phyloP scores from a whole-genome alignment of 1,139 yeast genomes.

The Lodderomyces pseudojiufengensis region DNA sequence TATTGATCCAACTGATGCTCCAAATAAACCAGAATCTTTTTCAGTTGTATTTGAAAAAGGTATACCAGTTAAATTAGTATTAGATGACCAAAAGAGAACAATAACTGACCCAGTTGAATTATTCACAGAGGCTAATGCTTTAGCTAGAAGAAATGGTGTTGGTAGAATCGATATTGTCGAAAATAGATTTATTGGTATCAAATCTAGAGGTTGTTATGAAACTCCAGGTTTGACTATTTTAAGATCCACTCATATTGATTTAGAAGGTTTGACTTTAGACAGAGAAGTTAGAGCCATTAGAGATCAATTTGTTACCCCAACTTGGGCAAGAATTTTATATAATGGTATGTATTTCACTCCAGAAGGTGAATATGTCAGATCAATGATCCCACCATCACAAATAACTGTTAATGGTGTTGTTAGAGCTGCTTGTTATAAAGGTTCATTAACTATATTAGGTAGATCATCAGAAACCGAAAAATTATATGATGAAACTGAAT shows the following conservation, averaged over 20 bases:
- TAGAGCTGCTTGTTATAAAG: constrained; percentile 92
- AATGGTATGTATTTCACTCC: constrained; percentile 98
- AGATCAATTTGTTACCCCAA: constrained; percentile 91
- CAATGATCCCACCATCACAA: constrained; percentile 93
- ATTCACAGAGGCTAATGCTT: constrained; percentile 86
- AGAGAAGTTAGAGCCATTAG: constrained; percentile 97
- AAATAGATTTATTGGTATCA: constrained; percentile 97
- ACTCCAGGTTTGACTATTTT: constrained; percentile 96
- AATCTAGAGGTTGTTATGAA: constrained; percentile 99
- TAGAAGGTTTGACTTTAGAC: constrained; percentile 95
- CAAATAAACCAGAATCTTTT: constrained; percentile 86
- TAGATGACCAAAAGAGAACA: constrained; percentile 54
- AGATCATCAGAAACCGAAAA: constrained; percentile 94
- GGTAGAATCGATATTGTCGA: constrained; percentile 99
- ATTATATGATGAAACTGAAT: constrained; percentile 95
- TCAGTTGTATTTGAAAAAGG: constrained; percentile 82
- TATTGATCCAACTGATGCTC: constrained; percentile 93
- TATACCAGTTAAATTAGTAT: constrained; percentile 75
- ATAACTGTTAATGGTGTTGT: constrained; percentile 94
- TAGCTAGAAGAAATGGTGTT: constrained; percentile 98
- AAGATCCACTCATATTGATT: constrained; percentile 90
- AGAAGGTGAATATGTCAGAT: constrained; percentile 93
- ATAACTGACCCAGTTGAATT: constrained; percentile 87
- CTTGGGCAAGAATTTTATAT: constrained; percentile 86
- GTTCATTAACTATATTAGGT: constrained; percentile 77